phyloP scores from a whole-genome alignment of 2,329 filamentous ascomycete species.

The Botrytis squamosa region DNA sequence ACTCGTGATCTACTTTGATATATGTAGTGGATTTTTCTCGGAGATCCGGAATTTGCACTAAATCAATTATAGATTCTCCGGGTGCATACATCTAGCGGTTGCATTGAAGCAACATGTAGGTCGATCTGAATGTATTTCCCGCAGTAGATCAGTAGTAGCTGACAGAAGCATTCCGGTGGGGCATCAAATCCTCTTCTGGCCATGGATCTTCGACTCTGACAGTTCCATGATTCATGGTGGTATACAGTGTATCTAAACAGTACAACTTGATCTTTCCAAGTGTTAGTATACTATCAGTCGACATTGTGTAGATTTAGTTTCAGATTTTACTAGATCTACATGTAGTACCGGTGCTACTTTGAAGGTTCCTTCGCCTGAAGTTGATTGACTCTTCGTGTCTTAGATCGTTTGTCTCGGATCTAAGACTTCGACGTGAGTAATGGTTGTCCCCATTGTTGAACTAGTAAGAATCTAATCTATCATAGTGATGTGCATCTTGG shows the following conservation, averaged over 20 bases:
- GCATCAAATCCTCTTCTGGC: too few relatives aligned
- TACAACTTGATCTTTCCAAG: neutral
- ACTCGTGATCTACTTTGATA: neutral
- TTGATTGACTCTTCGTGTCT: conserved; percentile 4
- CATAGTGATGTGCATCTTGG: neutral
- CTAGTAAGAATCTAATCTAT: neutral
- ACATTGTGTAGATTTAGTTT: neutral
- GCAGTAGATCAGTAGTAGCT: neutral
- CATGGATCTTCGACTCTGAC: neutral
- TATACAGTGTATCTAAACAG: neutral
- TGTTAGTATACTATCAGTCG: neutral
- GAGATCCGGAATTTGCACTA: neutral
- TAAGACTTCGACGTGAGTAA: neutral
- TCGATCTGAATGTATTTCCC: neutral
- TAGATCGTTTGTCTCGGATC: conserved; percentile 17
- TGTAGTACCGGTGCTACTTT: conserved; percentile 8
- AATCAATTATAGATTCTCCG: neutral
- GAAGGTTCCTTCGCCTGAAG: neutral
- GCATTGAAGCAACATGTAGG: neutral
- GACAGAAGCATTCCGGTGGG: neutral
- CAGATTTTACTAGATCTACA: conserved; percentile 3
- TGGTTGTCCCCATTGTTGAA: neutral
- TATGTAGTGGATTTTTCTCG: neutral
- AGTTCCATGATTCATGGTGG: neutral
- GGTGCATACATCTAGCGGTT: neutral